Percentiles rank a stretch among this genome's conserved stretches.
These are phyloP conservation scores for Trichosporon ovoides DNA, from an alignment of 1,284 basidiomycete species.

Conservation along the genomic window DNA sequence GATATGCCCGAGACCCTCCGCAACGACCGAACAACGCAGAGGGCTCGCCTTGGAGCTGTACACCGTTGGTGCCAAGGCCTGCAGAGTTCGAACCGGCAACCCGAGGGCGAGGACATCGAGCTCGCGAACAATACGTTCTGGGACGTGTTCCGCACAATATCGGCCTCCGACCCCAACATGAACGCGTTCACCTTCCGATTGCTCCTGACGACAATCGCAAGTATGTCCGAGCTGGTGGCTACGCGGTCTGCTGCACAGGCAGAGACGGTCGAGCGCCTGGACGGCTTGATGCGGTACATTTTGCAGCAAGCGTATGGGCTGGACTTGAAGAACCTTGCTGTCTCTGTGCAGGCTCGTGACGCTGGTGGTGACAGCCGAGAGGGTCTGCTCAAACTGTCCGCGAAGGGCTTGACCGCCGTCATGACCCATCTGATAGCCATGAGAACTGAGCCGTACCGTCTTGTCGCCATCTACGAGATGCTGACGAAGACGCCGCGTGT, in stretches of 20 bases:
- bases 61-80: slow-evolving; percentile 10
- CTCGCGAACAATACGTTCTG: slow-evolving; percentile 14
- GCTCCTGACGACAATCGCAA: slow-evolving; percentile 10
- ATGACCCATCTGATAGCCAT: slow-evolving; percentile 7
- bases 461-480: slow-evolving; percentile 16
- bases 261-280: slow-evolving; percentile 1
- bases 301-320: slow-evolving; percentile 15
- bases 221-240: slow-evolving; percentile 3
- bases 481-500: slow-evolving; percentile 3
- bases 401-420: slow-evolving; percentile 11
- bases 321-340: slow-evolving; percentile 16
- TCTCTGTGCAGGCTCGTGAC: slow-evolving; percentile 8
- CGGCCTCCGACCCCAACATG: slow-evolving; percentile 2
- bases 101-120: background rate
- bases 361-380: background rate
- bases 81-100: background rate
- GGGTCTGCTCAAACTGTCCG: background rate
- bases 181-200: slow-evolving; percentile 12
- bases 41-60: slow-evolving; percentile 17
- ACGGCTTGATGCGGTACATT: slow-evolving; percentile 13
- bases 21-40: background rate
- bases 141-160: slow-evolving; percentile 15
- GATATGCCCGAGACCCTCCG: slow-evolving; percentile 11
- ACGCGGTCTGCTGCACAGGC: background rate
- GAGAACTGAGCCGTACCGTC: slow-evolving; percentile 5